Conservation (phyloP, 2,329 filamentous ascomycete species). For the Ophiostoma ips region DNA sequence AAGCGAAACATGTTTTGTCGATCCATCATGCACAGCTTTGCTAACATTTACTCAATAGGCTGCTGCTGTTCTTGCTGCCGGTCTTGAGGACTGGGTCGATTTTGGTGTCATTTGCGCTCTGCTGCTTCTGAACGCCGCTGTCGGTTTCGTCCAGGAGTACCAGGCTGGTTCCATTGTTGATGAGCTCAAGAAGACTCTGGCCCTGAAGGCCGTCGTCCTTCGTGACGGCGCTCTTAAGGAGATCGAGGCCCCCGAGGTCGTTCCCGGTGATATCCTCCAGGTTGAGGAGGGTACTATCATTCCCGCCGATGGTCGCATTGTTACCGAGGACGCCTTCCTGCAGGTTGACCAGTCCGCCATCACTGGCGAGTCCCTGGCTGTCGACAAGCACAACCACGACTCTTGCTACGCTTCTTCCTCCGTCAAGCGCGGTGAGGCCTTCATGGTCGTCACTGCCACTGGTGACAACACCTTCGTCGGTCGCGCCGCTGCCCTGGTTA, state of each 20-base stretch:
- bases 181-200: conserved; percentile 65
- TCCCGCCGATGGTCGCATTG: conserved; percentile 73
- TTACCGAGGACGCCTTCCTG: conserved; percentile 70
- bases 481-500: conserved; percentile 75
- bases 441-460: conserved; percentile 68
- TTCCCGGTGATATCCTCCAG: conserved; percentile 80
- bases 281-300: conserved; percentile 89
- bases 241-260: conserved; percentile 69
- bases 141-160: conserved; percentile 82
- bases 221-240: conserved; percentile 68
- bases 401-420: conserved; percentile 73
- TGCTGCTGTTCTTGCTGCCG: conserved; percentile 67
- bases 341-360: conserved; percentile 89
- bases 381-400: conserved; percentile 75
- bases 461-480: conserved; percentile 87
- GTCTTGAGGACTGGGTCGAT: conserved; percentile 82
- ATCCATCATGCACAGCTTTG: conserved; percentile 4
- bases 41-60: conserved; percentile 28
- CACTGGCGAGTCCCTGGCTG: conserved; percentile 81
- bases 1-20: conserved; percentile 9
- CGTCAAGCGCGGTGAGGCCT: conserved; percentile 81
- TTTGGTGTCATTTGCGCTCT: conserved; percentile 76
- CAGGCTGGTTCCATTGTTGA: conserved; percentile 85
- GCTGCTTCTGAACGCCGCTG: conserved; percentile 68
- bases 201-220: conserved; percentile 74